Base-by-base conservation (phyloP, 495 filamentous ascomycete genomes). In the Penicillium verhagenii region DNA sequence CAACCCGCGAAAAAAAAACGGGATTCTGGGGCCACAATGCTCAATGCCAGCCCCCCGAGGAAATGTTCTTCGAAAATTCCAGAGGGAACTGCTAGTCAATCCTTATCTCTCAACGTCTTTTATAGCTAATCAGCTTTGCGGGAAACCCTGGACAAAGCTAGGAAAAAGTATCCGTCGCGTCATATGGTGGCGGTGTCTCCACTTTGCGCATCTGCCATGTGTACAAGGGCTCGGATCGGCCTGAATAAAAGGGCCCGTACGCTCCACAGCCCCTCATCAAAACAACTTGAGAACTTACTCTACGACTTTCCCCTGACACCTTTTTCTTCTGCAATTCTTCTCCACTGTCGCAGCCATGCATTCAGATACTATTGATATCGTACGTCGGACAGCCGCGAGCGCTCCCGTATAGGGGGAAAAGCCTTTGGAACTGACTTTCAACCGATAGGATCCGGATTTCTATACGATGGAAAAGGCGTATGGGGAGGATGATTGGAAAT, bases 401-500 rank as follows among this genome's bases (percentile, higher is more conserved):
- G 14, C 14, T 35, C 3, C 5, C 4, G 14, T 35, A n/a, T 4
- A 35, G 33, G 14, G 33, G 29, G 8, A n/a, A n/a, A n/a, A n/a
- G n/a, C n/a, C n/a, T n/a, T n/a, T n/a, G 14, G 3, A n/a, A 35
- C 33, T 35, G 14, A 35, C 33, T 35, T 14, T 5, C 26, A 28
- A 28, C 20, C 6, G 18, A 42, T 21, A 45, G 42, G 42, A 45
- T 45, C 23, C 42, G 1, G 23, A 21, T 26, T 45, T 45, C n/a
- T 25, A 45, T 45, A 45, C 21, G 20, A 45, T 45, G 42, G 23
- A 45, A 16, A 45, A 16, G 23, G 2, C 13, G 23, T 24, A 24
- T 16, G 23, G 23, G 42, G 42, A 45, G 4, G 45, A 35, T 48
- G 45, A 48, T 35, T 48, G 45, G 45, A 9, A 48, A n/a, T 48